A percentile compares a stretch with the other conserved stretches of the same genome.
Conservation (phyloP, 176 grass and related monocot species). For the Musa schizocarpa region DNA sequence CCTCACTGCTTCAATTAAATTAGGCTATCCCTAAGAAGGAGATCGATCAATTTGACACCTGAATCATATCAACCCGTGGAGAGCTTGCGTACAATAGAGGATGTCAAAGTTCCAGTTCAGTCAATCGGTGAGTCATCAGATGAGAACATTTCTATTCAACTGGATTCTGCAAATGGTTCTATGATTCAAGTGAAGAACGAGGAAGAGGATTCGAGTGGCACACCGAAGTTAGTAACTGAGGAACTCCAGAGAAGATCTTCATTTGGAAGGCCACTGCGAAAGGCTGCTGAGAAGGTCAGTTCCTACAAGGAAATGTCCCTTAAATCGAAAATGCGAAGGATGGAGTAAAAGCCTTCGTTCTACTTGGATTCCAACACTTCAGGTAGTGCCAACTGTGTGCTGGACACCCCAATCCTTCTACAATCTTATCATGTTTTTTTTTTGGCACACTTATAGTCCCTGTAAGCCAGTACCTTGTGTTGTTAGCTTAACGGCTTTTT, state of each 20-base stretch:
- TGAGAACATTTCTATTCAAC: not conserved
- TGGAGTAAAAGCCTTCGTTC: not conserved
- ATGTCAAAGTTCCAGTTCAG: conserved; percentile 26
- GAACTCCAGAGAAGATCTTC: conserved; percentile 31
- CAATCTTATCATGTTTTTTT: no score
- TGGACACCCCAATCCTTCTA: no score
- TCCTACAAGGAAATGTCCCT: conserved; percentile 50
- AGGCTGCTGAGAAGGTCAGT: conserved; percentile 32
- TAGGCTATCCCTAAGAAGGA: not conserved
- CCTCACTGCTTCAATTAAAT: not conserved
- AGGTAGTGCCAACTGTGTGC: no score
- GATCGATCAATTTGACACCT: not conserved
- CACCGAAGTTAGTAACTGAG: not conserved
- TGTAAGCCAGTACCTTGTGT: no score
- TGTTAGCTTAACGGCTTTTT: no score
- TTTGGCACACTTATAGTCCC: no score
- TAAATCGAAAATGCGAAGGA: conserved; percentile 47
- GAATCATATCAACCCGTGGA: not conserved
- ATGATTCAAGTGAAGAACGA: not conserved
- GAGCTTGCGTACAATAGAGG: conserved; percentile 31
- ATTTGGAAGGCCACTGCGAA: conserved; percentile 40
- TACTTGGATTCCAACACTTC: not conserved
- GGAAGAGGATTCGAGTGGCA: not conserved
- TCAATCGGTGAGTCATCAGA: not conserved
- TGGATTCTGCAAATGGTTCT: not conserved